Conservation (phyloP, 768 basidiomycete genomes). For the Tulasnella sp. region DNA sequence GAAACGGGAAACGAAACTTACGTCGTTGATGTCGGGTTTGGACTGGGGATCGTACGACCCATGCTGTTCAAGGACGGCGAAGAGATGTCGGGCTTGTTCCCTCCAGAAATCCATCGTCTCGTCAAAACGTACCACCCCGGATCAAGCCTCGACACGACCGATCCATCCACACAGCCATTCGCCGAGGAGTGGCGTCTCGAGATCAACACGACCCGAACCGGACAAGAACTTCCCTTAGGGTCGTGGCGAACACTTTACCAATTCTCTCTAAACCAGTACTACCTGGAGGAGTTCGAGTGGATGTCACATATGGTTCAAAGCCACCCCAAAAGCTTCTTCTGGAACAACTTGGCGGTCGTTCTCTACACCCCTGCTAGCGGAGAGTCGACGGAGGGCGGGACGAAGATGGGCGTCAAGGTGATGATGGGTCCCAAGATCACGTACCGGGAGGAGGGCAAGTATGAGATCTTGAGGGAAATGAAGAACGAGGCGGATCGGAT, state of each 20-base stretch:
- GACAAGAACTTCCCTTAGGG: not conserved
- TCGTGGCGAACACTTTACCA: conserved; percentile 1
- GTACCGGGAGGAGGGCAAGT: not conserved
- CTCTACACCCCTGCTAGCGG: not conserved
- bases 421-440: not conserved
- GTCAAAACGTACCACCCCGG: not conserved
- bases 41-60: not conserved
- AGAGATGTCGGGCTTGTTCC: not conserved
- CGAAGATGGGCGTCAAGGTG: not conserved
- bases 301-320: not conserved
- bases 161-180: not conserved
- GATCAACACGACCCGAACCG: not conserved
- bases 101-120: conserved; percentile 1
- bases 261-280: not conserved
- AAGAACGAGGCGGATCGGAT: conserved; percentile 12
- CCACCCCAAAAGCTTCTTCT: not conserved
- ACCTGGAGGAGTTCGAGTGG: not conserved
- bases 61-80: not conserved
- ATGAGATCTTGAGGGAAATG: not conserved
- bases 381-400: not conserved
- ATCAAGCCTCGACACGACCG: not conserved
- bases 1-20: conserved; percentile 1
- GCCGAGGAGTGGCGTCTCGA: conserved; percentile 11
- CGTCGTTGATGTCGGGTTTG: conserved; percentile 13
- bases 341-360: not conserved